Base-by-base conservation (phyloP, 1,284 basidiomycete species). In the Ceratobasidium sp. region DNA sequence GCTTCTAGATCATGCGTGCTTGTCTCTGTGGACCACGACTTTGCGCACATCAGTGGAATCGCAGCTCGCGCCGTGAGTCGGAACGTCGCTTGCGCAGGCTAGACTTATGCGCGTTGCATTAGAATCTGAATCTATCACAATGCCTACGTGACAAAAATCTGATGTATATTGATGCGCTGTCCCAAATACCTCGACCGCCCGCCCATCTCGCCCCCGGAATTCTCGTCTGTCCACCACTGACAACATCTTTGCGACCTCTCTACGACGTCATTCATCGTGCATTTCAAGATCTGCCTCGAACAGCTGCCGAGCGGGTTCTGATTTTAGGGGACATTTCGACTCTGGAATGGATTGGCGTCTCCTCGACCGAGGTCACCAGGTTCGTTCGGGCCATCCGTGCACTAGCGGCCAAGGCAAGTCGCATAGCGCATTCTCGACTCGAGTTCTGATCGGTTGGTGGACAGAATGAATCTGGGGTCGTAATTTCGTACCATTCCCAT, bases 291-390 rank as follows among this genome's bases (percentile, higher is more conserved):
- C 13, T 50, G 10, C 25, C 22, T 5, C 57, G 12, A 29, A 25
- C 40, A 38, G 35, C 47, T 38, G 3, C 15, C n/a, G 53, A 27
- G 42, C 31, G 55, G 50, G 29, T 90, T 6, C 79, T 91, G 10
- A 82, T 92, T 45, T 74, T 92, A 13, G 90, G 92, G 72, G 88
- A 89, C 69, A 78, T 90, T 43, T 77, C 87, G 0, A 79, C 82
- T 35, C 80, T 91, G 0, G 84, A 88, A 74, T 92, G 90, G 88
- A 83, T 87, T 13, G 89, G 89, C 1, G 78, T 85, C 65, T 75
- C 85, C 0, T 65, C 76, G 0, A 65, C 81, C 10, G 85, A 87
- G 35, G 73, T 89, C 35, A 77, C 77, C 6, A 82, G 84, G 7
- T 86, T 91, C 71, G 74, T 79, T 49, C 84, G 90, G 45, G 87